Conservation (phyloP, 1,284 basidiomycete genomes). For the Apiotrichum gracile region DNA sequence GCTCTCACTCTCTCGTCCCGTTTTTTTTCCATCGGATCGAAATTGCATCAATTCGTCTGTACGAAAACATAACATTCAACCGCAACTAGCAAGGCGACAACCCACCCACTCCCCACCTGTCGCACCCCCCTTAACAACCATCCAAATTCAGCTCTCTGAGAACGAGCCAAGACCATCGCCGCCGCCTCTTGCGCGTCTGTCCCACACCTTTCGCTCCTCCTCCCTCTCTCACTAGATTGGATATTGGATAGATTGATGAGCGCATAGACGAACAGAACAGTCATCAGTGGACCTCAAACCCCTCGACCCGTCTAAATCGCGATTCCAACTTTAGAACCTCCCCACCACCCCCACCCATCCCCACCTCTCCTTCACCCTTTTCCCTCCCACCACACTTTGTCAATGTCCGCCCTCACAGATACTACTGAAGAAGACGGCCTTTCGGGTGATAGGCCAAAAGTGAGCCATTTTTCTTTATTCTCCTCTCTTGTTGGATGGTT, state of each 20-base stretch:
- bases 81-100: too few species aligned
- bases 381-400: background rate
- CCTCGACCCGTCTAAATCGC: too few species aligned
- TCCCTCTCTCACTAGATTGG: background rate
- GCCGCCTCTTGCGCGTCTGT: too few species aligned
- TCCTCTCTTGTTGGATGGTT: background rate
- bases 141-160: too few species aligned
- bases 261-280: background rate
- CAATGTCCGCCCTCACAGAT: conserved; percentile 13
- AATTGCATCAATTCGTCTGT: too few species aligned
- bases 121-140: too few species aligned
- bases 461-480: conserved; percentile 8
- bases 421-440: conserved; percentile 25
- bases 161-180: too few species aligned
- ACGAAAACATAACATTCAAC: too few species aligned
- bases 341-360: background rate
- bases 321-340: too few species aligned
- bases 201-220: background rate
- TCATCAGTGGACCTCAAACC: background rate
- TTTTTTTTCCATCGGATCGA: too few species aligned
- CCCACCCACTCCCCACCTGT: too few species aligned
- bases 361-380: background rate
- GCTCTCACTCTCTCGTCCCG: too few species aligned
- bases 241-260: background rate
- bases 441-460: conserved; percentile 19